phyloP scores from a whole-genome alignment of 2,329 filamentous ascomycete species.

The Colletotrichum viniferum region DNA sequence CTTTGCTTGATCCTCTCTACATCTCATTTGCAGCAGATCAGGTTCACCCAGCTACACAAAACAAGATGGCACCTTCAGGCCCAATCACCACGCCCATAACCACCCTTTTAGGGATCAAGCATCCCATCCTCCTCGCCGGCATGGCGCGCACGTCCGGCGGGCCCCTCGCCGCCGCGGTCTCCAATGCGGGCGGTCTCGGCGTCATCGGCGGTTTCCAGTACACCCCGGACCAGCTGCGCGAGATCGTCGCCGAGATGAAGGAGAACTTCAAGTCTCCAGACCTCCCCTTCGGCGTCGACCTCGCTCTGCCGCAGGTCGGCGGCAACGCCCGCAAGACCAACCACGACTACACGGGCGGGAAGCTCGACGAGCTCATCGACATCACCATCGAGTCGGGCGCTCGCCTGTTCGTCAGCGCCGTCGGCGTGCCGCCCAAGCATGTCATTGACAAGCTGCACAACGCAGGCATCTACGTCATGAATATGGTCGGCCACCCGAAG shows the following conservation, averaged over 20 bases:
- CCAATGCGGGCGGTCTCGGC: conserved; percentile 84
- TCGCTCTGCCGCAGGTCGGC: conserved; percentile 89
- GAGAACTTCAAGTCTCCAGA: conserved; percentile 66
- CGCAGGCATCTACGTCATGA: conserved; percentile 87
- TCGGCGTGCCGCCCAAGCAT: conserved; percentile 79
- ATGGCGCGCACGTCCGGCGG: conserved; percentile 89
- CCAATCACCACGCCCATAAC: conserved; percentile 80
- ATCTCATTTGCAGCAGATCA: neutral
- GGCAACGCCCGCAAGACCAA: conserved; percentile 86
- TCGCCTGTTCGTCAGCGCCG: conserved; percentile 83
- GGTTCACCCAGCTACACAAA: neutral
- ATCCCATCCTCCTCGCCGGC: conserved; percentile 90
- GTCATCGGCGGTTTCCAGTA: conserved; percentile 76
- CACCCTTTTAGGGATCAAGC: conserved; percentile 78
- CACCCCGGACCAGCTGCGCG: conserved; percentile 74
- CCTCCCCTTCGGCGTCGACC: conserved; percentile 88
- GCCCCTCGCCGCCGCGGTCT: conserved; percentile 81
- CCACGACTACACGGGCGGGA: conserved; percentile 92
- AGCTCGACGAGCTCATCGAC: conserved; percentile 85
- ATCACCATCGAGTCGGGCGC: conserved; percentile 87
- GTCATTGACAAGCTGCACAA: conserved; percentile 80
- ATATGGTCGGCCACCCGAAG: conserved; percentile 94
- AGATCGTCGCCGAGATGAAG: conserved; percentile 88
- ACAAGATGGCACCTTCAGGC: conserved; percentile 45
- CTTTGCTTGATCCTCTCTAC: neutral